Conservation (phyloP, 2,329 filamentous ascomycete species). For the Aspergillus candidus region DNA sequence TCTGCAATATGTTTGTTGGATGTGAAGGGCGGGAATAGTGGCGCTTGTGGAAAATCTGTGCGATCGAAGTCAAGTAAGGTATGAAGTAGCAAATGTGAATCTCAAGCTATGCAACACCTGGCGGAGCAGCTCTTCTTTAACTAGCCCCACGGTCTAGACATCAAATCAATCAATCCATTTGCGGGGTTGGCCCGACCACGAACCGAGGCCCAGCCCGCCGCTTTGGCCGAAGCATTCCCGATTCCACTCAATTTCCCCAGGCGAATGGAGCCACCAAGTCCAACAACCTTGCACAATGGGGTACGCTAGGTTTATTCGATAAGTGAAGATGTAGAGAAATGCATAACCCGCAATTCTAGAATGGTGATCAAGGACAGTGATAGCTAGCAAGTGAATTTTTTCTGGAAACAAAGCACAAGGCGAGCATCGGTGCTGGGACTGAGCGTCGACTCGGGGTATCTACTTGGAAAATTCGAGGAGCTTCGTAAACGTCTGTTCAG, state of each 20-base stretch:
- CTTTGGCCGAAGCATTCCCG: too few relatives aligned
- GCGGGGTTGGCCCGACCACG: constrained; percentile 7
- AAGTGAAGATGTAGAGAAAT: not conserved
- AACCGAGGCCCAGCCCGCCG: constrained; percentile 8
- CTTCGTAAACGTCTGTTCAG: constrained; percentile 32
- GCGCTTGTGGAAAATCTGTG: too few relatives aligned
- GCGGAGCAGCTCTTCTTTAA: too few relatives aligned
- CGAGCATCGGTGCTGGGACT: constrained; percentile 35
- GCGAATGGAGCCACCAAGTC: constrained; percentile 5
- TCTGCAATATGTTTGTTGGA: too few relatives aligned
- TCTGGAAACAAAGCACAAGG: constrained; percentile 15
- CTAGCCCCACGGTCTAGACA: too few relatives aligned
- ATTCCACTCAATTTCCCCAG: not conserved
- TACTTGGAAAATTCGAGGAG: constrained; percentile 44
- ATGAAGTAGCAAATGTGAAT: not conserved
- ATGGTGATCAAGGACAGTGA: not conserved
- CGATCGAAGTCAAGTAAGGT: not conserved
- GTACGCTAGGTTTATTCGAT: constrained; percentile 1
- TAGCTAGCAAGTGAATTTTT: not conserved
- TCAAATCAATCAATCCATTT: not conserved
- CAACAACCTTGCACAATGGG: not conserved
- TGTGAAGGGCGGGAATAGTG: not conserved
- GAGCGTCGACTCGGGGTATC: constrained; percentile 48
- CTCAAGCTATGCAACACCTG: not conserved
- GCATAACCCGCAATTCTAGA: too few relatives aligned